phyloP scores from a whole-genome alignment of 2,329 filamentous ascomycete genomes.

The Alternaria gansuensis region DNA sequence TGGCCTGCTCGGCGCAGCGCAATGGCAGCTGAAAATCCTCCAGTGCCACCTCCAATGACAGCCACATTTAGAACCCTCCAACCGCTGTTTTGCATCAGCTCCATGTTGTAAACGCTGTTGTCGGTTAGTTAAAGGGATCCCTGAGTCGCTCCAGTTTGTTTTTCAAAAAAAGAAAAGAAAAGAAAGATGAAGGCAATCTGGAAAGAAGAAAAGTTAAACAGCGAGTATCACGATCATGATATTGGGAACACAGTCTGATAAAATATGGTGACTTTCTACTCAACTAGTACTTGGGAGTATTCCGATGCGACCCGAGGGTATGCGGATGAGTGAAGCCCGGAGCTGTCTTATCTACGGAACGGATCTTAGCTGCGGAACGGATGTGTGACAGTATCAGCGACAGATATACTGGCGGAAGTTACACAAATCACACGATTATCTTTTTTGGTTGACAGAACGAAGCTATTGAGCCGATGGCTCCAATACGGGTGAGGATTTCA shows the following conservation, averaged over 20 bases:
- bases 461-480: too few species aligned
- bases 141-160: neutral
- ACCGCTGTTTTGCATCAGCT: neutral
- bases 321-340: neutral
- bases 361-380: constrained; percentile 1
- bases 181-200: neutral
- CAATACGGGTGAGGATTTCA: too few species aligned
- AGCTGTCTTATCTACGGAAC: neutral
- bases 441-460: too few species aligned
- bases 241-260: neutral
- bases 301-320: neutral
- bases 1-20: constrained; percentile 64
- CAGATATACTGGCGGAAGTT: too few species aligned
- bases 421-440: too few species aligned
- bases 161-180: too few species aligned
- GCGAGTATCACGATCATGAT: neutral
- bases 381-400: neutral
- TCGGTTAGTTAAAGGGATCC: neutral
- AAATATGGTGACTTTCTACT: neutral
- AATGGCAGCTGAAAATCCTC: constrained; percentile 62
- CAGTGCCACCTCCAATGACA: constrained; percentile 63
- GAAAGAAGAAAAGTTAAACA: neutral
- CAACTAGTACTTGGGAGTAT: neutral
- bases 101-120: neutral
- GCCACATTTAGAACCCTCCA: constrained; percentile 49